A percentile compares a stretch with the other conserved stretches of the same genome.
phyloP scores from a whole-genome alignment of 2,329 filamentous ascomycete species.

The Beauveria bassiana region DNA sequence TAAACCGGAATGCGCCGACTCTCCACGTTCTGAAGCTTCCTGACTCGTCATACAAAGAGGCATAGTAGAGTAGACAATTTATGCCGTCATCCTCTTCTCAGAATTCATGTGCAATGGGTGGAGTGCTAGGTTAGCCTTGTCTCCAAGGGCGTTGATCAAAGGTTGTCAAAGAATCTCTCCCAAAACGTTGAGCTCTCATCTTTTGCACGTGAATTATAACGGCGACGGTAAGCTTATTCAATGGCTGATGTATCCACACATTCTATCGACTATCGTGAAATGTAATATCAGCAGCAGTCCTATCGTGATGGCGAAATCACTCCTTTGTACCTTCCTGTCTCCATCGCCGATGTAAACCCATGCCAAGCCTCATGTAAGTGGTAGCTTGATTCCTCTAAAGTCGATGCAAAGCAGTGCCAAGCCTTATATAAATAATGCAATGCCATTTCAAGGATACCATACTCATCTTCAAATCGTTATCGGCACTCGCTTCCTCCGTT shows the following conservation, averaged over 20 bases:
- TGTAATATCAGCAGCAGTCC: background rate
- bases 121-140: background rate
- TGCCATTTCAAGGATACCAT: background rate
- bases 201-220: background rate
- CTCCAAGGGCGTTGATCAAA: background rate
- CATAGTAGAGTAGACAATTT: background rate
- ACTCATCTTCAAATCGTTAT: background rate
- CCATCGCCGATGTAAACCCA: background rate
- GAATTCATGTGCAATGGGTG: background rate
- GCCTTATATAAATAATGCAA: background rate
- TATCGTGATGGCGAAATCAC: background rate
- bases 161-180: background rate
- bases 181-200: background rate
- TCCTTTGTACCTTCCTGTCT: background rate
- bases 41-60: background rate
- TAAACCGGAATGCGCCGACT: background rate
- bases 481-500: background rate
- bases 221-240: background rate
- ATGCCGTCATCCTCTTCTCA: background rate
- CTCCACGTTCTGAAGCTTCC: background rate
- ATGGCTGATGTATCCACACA: background rate
- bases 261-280: no score
- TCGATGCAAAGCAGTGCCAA: background rate
- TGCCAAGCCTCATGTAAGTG: background rate
- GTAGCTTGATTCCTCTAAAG: background rate